Base-by-base conservation (phyloP, 257 asterid species). In the Solanum piurae region DNA sequence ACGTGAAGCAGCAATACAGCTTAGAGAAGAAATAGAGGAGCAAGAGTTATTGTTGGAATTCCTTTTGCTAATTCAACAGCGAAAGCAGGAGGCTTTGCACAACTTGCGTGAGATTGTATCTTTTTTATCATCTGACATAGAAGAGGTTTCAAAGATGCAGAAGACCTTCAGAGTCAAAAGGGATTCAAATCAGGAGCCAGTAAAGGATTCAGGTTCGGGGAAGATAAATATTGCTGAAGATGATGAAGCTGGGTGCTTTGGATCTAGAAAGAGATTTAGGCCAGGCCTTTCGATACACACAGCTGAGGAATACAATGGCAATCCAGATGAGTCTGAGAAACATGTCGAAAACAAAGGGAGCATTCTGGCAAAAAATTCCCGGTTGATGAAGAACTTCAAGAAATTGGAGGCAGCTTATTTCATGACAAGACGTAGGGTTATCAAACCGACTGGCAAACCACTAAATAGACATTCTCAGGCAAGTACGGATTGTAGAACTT, bases 11-110 rank as follows among this genome's bases (percentile, higher is more conserved):
- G 97, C 96, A 23, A 92, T 94, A 88, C 94, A 94, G 87, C 95
- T 97, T 83, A 91, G 94, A 85, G 99, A 96, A 89, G 90, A 91
- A 87, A 96, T 97, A 87, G 98, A 97, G 36, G 98, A 97, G 91
- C 98, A 95, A 68, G 99, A 97, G 89, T 88, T 94, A 91, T 87
- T 97, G 87, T 94, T 97, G 86, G 98, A 97, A 88, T 97, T 97
- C 87, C 94, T 97, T 79, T 88, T 95, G 74, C 91, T 94, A 52
- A 90, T 93, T 55, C 98, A 94, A 82, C 99, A 92, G 90, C 91
- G 93, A 86, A 97, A 96, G 90, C 98, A 94, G 76, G 99, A 96
- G 83, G 92, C 91, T 7, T 93, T 94, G 2, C 93, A 94, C 89
- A 91, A 76, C 87, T 91, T 96, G 90, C 91, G 90, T 7, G 98